Percentiles rank a stretch among this genome's conserved stretches.
Evolutionary conservation across 257 asterid genomes (phyloP).

Genomic region (Salvia rosmarinus): DNA sequence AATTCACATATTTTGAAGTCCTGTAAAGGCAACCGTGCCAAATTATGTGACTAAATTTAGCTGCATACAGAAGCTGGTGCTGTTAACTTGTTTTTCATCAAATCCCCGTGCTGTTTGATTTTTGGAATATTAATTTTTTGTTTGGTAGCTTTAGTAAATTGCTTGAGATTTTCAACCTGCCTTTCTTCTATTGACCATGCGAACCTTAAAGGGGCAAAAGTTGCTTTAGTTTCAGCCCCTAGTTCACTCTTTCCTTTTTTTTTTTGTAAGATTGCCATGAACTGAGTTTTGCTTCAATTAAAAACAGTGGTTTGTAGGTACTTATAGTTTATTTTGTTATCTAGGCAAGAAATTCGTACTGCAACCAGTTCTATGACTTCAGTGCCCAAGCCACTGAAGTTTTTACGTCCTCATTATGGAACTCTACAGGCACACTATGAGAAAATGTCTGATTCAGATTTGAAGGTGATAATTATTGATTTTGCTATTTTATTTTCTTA

Average conservation of each 20-base stretch:
- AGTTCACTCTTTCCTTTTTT: not conserved
- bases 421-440: constrained; percentile 74
- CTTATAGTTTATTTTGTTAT: constrained; percentile 17
- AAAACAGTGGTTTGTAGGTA: constrained; percentile 1
- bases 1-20: not conserved
- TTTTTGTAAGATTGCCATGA: not conserved
- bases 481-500: constrained; percentile 20
- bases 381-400: constrained; percentile 94
- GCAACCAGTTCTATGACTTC: constrained; percentile 99
- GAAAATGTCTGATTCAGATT: constrained; percentile 66
- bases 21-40: not conserved
- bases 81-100: constrained; percentile 2
- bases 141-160: not conserved
- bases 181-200: not conserved
- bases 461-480: constrained; percentile 58
- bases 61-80: constrained; percentile 2
- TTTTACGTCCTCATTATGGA: constrained; percentile 94
- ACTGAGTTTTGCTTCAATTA: constrained; percentile 10
- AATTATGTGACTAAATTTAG: constrained; percentile 3
- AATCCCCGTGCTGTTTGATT: constrained; percentile 6
- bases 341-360: constrained; percentile 87
- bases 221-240: not conserved
- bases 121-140: not conserved
- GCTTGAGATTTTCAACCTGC: not conserved
- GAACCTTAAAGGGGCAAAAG: not conserved